A percentile compares a stretch with the other conserved stretches of the same genome.
phyloP scores from a whole-genome alignment of 805 yeast species.

The Suhomyces faveliae region DNA sequence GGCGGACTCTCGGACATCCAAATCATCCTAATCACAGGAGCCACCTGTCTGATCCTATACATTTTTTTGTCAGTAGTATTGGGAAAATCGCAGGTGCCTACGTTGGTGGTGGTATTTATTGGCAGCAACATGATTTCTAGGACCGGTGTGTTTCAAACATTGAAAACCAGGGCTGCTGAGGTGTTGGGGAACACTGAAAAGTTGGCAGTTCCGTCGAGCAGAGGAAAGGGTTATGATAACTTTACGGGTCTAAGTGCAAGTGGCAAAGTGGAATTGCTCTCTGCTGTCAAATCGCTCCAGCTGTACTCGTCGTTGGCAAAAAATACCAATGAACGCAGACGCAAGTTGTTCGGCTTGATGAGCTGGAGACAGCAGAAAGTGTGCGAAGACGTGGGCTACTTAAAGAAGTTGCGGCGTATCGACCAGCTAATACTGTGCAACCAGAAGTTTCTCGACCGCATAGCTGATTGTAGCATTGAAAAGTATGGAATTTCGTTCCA shows the following conservation, averaged over 20 bases:
- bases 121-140: conserved; percentile 34
- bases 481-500: conserved; percentile 44
- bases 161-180: conserved; percentile 9
- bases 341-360: conserved; percentile 46
- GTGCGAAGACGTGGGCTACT: conserved; percentile 53
- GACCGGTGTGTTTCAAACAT: conserved; percentile 19
- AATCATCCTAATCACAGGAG: conserved; percentile 15
- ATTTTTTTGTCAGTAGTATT: conserved; percentile 16
- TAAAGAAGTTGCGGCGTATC: conserved; percentile 47
- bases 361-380: conserved; percentile 55
- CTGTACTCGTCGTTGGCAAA: conserved; percentile 40
- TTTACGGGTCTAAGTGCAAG: conserved; percentile 18
- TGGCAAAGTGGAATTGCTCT: conserved; percentile 30
- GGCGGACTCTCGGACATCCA: conserved; percentile 16
- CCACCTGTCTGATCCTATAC: conserved; percentile 20
- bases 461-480: conserved; percentile 45
- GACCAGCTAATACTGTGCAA: conserved; percentile 51
- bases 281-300: conserved; percentile 49
- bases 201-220: background rate
- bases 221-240: conserved; percentile 7
- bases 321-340: conserved; percentile 46
- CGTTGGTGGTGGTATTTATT: conserved; percentile 29
- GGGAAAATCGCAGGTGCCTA: conserved; percentile 25
- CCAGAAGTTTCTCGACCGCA: conserved; percentile 42
- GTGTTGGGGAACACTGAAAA: background rate